Base-by-base conservation (phyloP, 257 asterid genomes). In the Solanum chaucha region DNA sequence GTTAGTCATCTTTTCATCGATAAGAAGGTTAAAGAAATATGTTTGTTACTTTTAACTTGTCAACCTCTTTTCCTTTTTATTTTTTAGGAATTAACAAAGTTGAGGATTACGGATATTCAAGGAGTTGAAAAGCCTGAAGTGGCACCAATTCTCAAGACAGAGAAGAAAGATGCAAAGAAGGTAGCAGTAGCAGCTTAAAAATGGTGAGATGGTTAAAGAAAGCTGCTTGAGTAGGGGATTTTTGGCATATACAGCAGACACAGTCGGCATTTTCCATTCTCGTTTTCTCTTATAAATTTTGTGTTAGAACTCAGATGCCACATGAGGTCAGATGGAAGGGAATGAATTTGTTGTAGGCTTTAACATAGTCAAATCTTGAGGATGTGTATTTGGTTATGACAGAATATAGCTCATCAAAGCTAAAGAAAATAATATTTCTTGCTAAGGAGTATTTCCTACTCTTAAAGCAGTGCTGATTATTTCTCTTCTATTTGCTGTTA, bases 81-180 rank as follows among this genome's bases (percentile, higher is more conserved):
- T 67, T 85, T 87, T 87, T 89, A 97, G 98, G 99, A 95, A 93
- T 89, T 97, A 59, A 95, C 99, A 2, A 95, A 92, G 93, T 90
- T 97, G 92, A 93, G 98, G 93, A 94, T 97, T 88, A 93, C 95
- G n/a, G 92, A 93, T 74, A 92, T 97, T 87, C 89, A 90, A 89
- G 98, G 99, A 71, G 92, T 95, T 51, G 96, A 91, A 86, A 94
- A 92, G 86, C 95, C 98, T 28, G 93, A 92, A 87, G 83, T 14
- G 24, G 20, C 41, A 10, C 59, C 91, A 89, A 88, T 91, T 51
- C 83, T 73, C 46, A 93, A 88, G 88, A 90, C 89, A 32, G 92
- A 88, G 89, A 93, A 93, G 96, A 88, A 88, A 86, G 85, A 88
- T 32, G 34, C 85, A n/a, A 82, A 90, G 84, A 95, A 91, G 93